Conservation (phyloP, 495 filamentous ascomycete species). For the Lepidopterella palustris region DNA sequence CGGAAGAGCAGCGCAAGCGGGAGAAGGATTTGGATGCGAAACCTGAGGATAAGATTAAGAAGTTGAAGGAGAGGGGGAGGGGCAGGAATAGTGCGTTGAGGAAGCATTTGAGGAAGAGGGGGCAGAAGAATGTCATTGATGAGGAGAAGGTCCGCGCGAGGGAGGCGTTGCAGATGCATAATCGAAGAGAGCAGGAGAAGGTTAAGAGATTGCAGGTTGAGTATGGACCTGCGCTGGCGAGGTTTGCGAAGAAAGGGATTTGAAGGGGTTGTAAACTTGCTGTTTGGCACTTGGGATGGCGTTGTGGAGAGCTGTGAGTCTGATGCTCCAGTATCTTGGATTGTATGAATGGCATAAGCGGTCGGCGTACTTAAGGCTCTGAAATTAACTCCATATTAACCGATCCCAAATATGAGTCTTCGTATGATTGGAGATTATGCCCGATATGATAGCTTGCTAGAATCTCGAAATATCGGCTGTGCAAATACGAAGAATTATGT, state of each 20-base stretch:
- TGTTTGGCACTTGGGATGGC: too few species aligned
- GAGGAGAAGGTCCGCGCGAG: constrained; percentile 68
- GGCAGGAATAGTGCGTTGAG: constrained; percentile 89
- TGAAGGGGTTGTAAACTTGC: background rate
- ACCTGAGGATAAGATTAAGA: constrained; percentile 61
- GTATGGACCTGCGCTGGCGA: constrained; percentile 62
- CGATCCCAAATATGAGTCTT: too few species aligned
- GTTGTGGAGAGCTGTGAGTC: too few species aligned
- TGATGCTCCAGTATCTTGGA: too few species aligned
- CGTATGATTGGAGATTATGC: too few species aligned
- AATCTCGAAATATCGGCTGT: too few species aligned
- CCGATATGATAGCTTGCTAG: too few species aligned
- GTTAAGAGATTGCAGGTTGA: constrained; percentile 55
- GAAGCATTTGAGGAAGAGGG: constrained; percentile 84
- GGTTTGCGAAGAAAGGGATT: constrained; percentile 55
- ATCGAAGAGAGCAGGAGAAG: constrained; percentile 55
- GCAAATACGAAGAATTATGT: too few species aligned
- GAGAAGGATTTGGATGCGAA: constrained; percentile 70
- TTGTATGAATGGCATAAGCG: too few species aligned
- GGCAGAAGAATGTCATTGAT: constrained; percentile 84
- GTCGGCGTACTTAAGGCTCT: too few species aligned
- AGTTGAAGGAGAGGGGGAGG: constrained; percentile 64
- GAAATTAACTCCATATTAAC: too few species aligned
- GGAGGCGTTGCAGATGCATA: constrained; percentile 57
- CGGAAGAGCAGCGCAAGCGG: constrained; percentile 62